Base-by-base conservation (phyloP, 1,139 yeast species). In the Suhomyces choctaworum region DNA sequence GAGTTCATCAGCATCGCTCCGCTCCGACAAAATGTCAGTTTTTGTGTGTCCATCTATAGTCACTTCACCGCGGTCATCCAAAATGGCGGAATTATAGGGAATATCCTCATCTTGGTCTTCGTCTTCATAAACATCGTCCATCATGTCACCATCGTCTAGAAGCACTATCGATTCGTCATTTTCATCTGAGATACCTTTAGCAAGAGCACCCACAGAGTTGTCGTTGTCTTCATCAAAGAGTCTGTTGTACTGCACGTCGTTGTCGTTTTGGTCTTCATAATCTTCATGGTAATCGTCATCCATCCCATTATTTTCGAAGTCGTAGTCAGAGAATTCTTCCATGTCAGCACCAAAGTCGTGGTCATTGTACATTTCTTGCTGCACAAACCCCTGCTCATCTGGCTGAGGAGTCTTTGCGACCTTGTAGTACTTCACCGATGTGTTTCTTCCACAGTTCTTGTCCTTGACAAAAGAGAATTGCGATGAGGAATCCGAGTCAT, bases 381-480 rank as follows among this genome's bases (percentile, higher is more conserved):
- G 29, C 16, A 27, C 22, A 10, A 28, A 40, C 4, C 33, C 32
- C 11, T 37, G 39, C 13, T 44, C 40, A 11, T 44, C 40, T 5
- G 37, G 34, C n/a, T 56, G 52, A 12, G 50, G 36, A 15, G 34
- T 35, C 51, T 60, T 33, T 15, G 51, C 55, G 1, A 62, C 73
- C 40, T 76, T 76, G 46, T 80, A 80, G 48, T 80, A 80, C 47
- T 79, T 77, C 8, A 79, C 74, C 0, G 85, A 79, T 0, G 80
- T 70, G 42, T 80, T 80, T 47, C 86, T 58, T 2, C 85, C 86
- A 15, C 78, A 76, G 11, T 64, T 64, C 35, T 62, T 60, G 39
- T 75, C 79, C 37, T 70, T 64, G 29, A 78, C 81, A 48, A 80
- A 80, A 0, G 85, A 79, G 48, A 80, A 80, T 38, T 71, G 76